phyloP scores from a whole-genome alignment of 768 basidiomycete genomes.

The Calocera cornea region DNA sequence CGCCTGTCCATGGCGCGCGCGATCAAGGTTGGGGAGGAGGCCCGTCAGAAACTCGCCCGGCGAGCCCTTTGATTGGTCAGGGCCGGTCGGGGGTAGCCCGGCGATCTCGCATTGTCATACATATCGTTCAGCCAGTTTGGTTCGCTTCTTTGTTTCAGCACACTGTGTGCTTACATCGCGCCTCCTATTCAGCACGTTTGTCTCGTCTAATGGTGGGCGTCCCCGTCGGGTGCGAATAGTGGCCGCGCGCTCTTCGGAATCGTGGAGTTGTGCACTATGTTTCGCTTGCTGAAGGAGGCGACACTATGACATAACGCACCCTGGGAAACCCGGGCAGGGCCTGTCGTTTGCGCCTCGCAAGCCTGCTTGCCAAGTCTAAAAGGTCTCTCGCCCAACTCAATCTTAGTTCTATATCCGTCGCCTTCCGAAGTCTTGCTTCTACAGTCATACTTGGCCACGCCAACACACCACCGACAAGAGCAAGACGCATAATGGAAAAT shows the following conservation, averaged over 20 bases:
- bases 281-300: not conserved
- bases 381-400: no score
- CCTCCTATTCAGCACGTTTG: not conserved
- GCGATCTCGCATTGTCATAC: not conserved
- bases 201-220: not conserved
- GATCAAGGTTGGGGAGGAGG: conserved; percentile 2
- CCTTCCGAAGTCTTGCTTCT: no score
- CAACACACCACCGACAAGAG: no score
- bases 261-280: not conserved
- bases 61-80: not conserved
- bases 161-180: not conserved
- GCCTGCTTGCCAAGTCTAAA: no score
- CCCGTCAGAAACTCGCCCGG: not conserved
- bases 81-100: not conserved
- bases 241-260: not conserved
- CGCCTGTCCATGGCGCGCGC: not conserved
- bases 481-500: no score
- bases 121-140: not conserved
- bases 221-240: not conserved
- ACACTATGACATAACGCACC: no score
- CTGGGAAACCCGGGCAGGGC: no score
- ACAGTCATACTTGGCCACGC: no score
- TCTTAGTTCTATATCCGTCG: no score
- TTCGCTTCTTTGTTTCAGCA: conserved; percentile 2
- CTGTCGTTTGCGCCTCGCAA: no score